phyloP scores from a whole-genome alignment of 768 basidiomycete species.

The Tylopilus cervinicoccineus region DNA sequence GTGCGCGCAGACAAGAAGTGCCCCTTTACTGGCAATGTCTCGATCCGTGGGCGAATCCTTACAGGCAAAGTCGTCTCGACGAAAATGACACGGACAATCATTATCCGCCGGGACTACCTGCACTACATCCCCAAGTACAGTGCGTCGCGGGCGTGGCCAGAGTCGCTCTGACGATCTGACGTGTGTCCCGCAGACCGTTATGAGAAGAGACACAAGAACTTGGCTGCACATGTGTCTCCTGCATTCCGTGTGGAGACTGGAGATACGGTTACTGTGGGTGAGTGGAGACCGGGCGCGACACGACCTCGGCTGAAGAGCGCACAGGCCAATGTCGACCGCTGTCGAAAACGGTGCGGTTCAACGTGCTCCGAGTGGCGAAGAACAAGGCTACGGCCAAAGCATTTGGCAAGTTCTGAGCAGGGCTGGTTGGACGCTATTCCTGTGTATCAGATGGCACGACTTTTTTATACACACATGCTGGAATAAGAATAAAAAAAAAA shows the following conservation, averaged over 20 bases:
- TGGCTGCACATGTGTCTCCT: slow-evolving; percentile 94
- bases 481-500: not conserved
- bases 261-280: slow-evolving; percentile 92
- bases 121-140: slow-evolving; percentile 99
- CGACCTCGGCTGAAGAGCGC: not conserved
- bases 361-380: slow-evolving; percentile 93
- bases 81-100: slow-evolving; percentile 98
- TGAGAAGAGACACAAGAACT: slow-evolving; percentile 98
- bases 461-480: slow-evolving; percentile 24
- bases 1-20: slow-evolving; percentile 89
- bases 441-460: slow-evolving; percentile 16
- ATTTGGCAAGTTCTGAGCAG: slow-evolving; percentile 86
- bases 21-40: slow-evolving; percentile 95
- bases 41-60: slow-evolving; percentile 98
- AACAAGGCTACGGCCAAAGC: slow-evolving; percentile 88
- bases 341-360: slow-evolving; percentile 99
- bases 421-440: slow-evolving; percentile 1
- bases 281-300: slow-evolving; percentile 31
- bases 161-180: slow-evolving; percentile 8
- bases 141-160: slow-evolving; percentile 39
- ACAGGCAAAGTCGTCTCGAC: slow-evolving; percentile 97
- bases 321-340: slow-evolving; percentile 96
- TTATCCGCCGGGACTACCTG: slow-evolving; percentile 93
- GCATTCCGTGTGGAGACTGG: slow-evolving; percentile 98
- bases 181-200: slow-evolving; percentile 72